Evolutionary conservation across 2,329 filamentous ascomycete species (phyloP).

Genomic region (Fusarium pseudoanthophilum): DNA sequence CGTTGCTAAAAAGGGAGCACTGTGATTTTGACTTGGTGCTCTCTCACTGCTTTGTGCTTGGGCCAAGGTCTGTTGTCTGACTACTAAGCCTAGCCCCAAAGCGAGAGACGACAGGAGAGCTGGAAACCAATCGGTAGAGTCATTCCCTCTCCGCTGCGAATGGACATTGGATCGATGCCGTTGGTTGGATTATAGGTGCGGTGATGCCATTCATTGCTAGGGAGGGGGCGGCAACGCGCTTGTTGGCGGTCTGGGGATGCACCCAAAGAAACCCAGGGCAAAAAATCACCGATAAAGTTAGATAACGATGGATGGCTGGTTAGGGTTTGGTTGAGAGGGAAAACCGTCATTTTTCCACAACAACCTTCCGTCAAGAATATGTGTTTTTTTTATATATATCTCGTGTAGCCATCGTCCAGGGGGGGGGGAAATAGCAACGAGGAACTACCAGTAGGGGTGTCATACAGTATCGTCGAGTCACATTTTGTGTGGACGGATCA

Average conservation of each 20-base stretch:
- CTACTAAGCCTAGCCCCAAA: slow-evolving; percentile 20
- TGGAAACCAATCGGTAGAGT: slow-evolving; percentile 21
- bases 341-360: not conserved
- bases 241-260: slow-evolving; percentile 31
- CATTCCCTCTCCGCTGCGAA: slow-evolving; percentile 11
- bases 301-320: not conserved
- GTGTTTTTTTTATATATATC: not conserved
- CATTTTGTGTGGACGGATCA: slow-evolving; percentile 15
- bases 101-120: slow-evolving; percentile 19
- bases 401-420: not conserved
- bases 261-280: slow-evolving; percentile 8
- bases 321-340: not conserved
- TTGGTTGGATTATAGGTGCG: slow-evolving; percentile 27
- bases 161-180: slow-evolving; percentile 4
- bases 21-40: slow-evolving; percentile 16
- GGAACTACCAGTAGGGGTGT: slow-evolving; percentile 7
- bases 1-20: slow-evolving; percentile 31
- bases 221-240: slow-evolving; percentile 31
- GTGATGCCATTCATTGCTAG: slow-evolving; percentile 33
- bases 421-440: not conserved
- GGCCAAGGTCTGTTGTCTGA: slow-evolving; percentile 19
- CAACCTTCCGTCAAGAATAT: not conserved
- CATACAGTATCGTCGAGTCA: slow-evolving; percentile 7
- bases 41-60: slow-evolving; percentile 3
- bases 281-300: slow-evolving; percentile 4